Conservation (phyloP, 345 rosid genomes). For the Linum trigynum region DNA sequence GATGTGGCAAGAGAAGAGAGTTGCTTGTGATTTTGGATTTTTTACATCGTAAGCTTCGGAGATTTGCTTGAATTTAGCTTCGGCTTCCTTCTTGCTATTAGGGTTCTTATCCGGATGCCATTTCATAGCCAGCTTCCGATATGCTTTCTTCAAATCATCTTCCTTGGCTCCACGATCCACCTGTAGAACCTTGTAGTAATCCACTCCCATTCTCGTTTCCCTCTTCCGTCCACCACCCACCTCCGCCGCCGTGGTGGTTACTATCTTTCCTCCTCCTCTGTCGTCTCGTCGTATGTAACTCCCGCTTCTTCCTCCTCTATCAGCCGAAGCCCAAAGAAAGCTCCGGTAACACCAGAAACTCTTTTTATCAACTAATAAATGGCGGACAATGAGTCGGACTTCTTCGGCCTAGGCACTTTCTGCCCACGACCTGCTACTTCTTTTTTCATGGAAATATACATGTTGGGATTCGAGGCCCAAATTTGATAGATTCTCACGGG, state of each 20-base stretch:
- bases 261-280: not conserved
- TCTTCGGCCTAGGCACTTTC: not conserved
- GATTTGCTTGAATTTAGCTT: slow-evolving; percentile 86
- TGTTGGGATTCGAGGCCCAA: not conserved
- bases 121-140: slow-evolving; percentile 84
- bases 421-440: not conserved
- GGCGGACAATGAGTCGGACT: not conserved
- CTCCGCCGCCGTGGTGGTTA: slow-evolving; percentile 8
- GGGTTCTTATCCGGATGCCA: slow-evolving; percentile 96
- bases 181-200: slow-evolving; percentile 66
- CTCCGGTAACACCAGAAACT: not conserved
- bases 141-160: slow-evolving; percentile 81
- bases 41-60: slow-evolving; percentile 88
- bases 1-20: not conserved
- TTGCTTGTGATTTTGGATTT: not conserved
- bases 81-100: slow-evolving; percentile 71
- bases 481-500: not conserved
- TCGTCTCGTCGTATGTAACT: not conserved
- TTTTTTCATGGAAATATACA: too few relatives aligned
- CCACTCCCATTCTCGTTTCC: slow-evolving; percentile 49
- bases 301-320: not conserved
- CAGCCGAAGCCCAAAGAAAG: not conserved
- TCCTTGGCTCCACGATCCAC: slow-evolving; percentile 67
- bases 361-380: not conserved
- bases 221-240: not conserved